Percentiles rank a stretch among this genome's conserved stretches.
Conservation (phyloP, 2,329 filamentous ascomycete species). For the Penicillium sp. region DNA sequence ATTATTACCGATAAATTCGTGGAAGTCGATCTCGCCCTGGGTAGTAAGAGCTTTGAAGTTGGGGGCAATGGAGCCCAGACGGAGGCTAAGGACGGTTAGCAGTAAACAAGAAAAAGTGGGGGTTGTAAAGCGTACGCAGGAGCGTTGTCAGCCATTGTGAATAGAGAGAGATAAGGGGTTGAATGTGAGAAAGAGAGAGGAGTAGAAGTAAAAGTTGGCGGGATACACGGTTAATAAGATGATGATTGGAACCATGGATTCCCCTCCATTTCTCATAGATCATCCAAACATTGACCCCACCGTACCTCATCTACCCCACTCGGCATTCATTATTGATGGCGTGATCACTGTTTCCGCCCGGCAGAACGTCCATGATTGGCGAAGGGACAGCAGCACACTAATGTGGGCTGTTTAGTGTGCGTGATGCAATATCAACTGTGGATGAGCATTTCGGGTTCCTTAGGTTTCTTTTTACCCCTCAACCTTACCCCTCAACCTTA, state of each 20-base stretch:
- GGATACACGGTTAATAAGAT: not conserved
- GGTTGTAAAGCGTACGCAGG: conserved; percentile 37
- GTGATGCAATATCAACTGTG: conserved; percentile 5
- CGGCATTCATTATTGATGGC: conserved; percentile 24
- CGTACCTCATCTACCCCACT: not conserved
- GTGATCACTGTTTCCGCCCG: conserved; percentile 23
- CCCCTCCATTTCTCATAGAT: conserved; percentile 13
- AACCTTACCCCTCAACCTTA: not conserved
- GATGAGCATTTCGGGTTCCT: not conserved
- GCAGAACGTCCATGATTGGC: conserved; percentile 33
- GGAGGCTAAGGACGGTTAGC: conserved; percentile 47
- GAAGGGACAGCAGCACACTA: not conserved
- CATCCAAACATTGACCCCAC: conserved; percentile 13
- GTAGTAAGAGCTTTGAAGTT: conserved; percentile 70
- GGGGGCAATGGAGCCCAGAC: conserved; percentile 64
- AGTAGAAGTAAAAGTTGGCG: not conserved
- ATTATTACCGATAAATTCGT: conserved; percentile 67
- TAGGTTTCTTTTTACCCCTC: not conserved
- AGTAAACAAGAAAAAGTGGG: not conserved
- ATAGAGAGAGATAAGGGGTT: not conserved
- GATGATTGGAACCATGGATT: not conserved
- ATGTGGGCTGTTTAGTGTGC: conserved; percentile 27
- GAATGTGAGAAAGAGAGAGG: conserved; percentile 3
- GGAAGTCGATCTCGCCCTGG: conserved; percentile 65
- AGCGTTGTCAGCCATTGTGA: conserved; percentile 46